A percentile compares a stretch with the other conserved stretches of the same genome.
phyloP scores from a whole-genome alignment of 768 basidiomycete species.

The Russula olivacea region DNA sequence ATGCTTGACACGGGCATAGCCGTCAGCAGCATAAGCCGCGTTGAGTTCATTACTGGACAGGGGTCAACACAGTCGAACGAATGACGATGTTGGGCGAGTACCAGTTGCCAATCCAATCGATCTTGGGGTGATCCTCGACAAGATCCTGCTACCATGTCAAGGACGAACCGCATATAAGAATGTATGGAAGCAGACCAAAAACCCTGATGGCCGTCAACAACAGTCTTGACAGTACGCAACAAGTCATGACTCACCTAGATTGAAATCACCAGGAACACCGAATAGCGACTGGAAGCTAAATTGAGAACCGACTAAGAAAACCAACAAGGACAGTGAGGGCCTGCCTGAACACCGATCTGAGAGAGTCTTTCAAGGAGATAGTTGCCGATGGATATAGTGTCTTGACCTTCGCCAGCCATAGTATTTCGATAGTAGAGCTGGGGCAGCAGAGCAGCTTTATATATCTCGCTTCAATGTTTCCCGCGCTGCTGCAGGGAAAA shows the following conservation, averaged over 20 bases:
- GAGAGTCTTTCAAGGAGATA: slow-evolving; percentile 59
- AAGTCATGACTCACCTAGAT: slow-evolving; percentile 43
- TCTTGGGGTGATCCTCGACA: slow-evolving; percentile 68
- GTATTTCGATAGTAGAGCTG: not conserved
- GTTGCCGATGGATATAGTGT: slow-evolving; percentile 44
- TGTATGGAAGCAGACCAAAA: slow-evolving; percentile 38
- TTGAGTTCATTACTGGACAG: slow-evolving; percentile 72
- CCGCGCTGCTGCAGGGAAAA: not conserved
- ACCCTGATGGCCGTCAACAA: slow-evolving; percentile 30
- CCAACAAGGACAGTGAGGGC: slow-evolving; percentile 16
- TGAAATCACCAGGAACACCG: slow-evolving; percentile 85
- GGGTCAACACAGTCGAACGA: not conserved
- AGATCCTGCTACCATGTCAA: slow-evolving; percentile 50
- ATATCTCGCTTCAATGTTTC: not conserved
- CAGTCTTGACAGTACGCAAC: not conserved
- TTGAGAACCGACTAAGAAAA: not conserved
- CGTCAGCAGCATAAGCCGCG: slow-evolving; percentile 87
- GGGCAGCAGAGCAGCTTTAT: not conserved
- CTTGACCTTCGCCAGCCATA: slow-evolving; percentile 19
- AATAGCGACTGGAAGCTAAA: slow-evolving; percentile 57
- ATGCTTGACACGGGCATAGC: slow-evolving; percentile 85
- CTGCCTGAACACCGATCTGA: slow-evolving; percentile 59
- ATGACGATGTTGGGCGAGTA: slow-evolving; percentile 28
- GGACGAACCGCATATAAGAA: slow-evolving; percentile 8
- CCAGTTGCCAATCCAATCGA: slow-evolving; percentile 89